Evolutionary conservation across 176 grass and related monocot genomes (phyloP).

Genomic region (Rhynchospora tenuis): DNA sequence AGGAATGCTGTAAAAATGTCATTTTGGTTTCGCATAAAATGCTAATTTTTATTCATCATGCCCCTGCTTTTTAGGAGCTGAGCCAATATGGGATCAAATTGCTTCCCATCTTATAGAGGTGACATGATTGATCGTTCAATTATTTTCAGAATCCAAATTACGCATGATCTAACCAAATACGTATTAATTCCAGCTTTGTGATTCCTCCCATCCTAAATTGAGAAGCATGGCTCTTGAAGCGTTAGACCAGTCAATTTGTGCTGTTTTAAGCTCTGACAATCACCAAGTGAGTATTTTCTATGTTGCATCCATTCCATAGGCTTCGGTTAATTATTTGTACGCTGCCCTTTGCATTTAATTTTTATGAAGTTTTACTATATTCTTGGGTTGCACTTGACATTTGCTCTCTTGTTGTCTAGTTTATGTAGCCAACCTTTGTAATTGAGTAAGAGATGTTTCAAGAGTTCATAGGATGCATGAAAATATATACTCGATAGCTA

Average conservation of each 20-base stretch:
- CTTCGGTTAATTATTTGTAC: background rate
- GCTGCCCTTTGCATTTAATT: background rate
- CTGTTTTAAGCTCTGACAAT: conserved; percentile 82
- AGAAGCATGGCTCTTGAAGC: conserved; percentile 85
- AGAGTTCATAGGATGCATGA: background rate
- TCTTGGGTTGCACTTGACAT: background rate
- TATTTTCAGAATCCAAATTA: conserved; percentile 11
- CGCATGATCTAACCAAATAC: background rate
- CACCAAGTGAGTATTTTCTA: conserved; percentile 37
- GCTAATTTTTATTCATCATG: background rate
- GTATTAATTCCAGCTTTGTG: conserved; percentile 51
- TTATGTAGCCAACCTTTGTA: conserved; percentile 1
- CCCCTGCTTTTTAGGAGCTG: conserved; percentile 52
- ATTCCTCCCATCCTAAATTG: conserved; percentile 70
- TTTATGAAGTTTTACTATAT: background rate
- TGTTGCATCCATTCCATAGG: background rate
- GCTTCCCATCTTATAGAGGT: conserved; percentile 92
- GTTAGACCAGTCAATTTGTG: conserved; percentile 94
- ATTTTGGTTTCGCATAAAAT: background rate
- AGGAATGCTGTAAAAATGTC: background rate
- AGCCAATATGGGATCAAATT: conserved; percentile 93
- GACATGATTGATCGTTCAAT: conserved; percentile 18
- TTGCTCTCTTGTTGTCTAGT: background rate
- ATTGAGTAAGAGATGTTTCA: background rate
- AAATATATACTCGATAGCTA: background rate